phyloP scores from a whole-genome alignment of 2,329 filamentous ascomycete species.

The Hymenoscyphus occultus region DNA sequence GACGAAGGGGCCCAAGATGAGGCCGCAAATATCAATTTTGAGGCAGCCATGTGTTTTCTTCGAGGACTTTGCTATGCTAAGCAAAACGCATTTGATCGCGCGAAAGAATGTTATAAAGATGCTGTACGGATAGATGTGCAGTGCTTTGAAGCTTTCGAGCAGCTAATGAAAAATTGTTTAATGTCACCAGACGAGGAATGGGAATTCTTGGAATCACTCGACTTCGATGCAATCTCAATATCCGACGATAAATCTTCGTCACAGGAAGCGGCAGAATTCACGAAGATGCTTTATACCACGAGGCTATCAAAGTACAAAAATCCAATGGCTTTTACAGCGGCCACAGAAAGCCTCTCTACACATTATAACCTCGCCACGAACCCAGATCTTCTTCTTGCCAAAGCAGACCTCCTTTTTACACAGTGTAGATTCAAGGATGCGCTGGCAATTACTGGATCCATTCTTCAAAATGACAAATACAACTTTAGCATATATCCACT shows the following conservation, averaged over 20 bases:
- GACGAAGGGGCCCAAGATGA: slow-evolving; percentile 54
- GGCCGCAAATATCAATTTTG: slow-evolving; percentile 73
- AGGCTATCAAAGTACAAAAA: slow-evolving; percentile 93
- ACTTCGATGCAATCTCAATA: slow-evolving; percentile 80
- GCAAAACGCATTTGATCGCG: slow-evolving; percentile 94
- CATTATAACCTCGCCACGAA: slow-evolving; percentile 88
- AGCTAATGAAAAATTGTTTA: slow-evolving; percentile 93
- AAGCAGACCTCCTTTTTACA: slow-evolving; percentile 88
- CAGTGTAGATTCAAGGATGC: slow-evolving; percentile 92
- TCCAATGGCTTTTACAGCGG: slow-evolving; percentile 74
- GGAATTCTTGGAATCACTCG: slow-evolving; percentile 67
- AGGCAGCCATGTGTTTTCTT: slow-evolving; percentile 96
- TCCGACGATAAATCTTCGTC: slow-evolving; percentile 62
- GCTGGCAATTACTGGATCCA: slow-evolving; percentile 75
- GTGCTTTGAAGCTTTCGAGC: slow-evolving; percentile 97
- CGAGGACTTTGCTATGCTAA: slow-evolving; percentile 93
- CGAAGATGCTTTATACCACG: slow-evolving; percentile 94
- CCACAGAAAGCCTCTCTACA: slow-evolving; percentile 86
- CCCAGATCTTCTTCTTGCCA: slow-evolving; percentile 83
- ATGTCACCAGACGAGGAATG: slow-evolving; percentile 75
- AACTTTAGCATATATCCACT: slow-evolving; percentile 87
- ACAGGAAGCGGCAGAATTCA: slow-evolving; percentile 89
- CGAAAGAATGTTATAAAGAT: slow-evolving; percentile 98
- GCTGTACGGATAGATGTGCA: slow-evolving; percentile 95
- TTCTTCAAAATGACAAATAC: slow-evolving; percentile 81